Conservation (phyloP, 495 filamentous ascomycete species). For the Neurospora cerealis region DNA sequence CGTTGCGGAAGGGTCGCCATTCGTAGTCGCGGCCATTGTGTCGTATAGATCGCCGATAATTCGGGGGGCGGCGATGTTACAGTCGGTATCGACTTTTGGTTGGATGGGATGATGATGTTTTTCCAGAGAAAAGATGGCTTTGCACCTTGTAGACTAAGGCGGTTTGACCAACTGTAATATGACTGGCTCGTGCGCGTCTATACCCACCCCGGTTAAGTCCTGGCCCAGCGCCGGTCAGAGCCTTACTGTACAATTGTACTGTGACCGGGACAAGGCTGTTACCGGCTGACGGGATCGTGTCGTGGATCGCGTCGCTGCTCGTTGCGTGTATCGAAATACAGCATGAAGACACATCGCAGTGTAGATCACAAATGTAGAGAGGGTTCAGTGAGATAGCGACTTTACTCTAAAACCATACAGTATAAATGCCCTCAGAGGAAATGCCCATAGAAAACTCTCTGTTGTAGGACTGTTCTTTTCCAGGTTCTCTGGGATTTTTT, state of each 20-base stretch:
- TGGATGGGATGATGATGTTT: neutral
- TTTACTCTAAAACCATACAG: neutral
- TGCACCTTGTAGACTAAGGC: neutral
- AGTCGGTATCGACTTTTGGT: neutral
- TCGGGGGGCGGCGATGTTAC: neutral
- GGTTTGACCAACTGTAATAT: neutral
- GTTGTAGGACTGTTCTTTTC: neutral
- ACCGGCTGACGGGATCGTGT: neutral
- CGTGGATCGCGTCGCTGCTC: neutral
- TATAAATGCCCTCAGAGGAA: neutral
- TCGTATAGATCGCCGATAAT: neutral
- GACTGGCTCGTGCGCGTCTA: neutral
- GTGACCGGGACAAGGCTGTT: neutral
- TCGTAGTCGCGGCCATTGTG: slow-evolving; percentile 41
- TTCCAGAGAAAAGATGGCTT: neutral
- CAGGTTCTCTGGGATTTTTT: neutral
- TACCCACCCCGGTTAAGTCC: neutral
- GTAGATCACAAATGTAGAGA: neutral
- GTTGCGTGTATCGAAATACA: neutral
- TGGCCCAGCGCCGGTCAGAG: neutral
- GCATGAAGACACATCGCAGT: neutral
- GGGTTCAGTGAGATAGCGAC: neutral
- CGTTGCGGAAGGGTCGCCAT: slow-evolving; percentile 40
- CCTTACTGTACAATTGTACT: neutral
- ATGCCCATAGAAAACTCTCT: neutral